These are phyloP conservation scores for Calonectria pseudoreteaudii DNA, from an alignment of 2,329 filamentous ascomycete species.

Conservation along the genomic window DNA sequence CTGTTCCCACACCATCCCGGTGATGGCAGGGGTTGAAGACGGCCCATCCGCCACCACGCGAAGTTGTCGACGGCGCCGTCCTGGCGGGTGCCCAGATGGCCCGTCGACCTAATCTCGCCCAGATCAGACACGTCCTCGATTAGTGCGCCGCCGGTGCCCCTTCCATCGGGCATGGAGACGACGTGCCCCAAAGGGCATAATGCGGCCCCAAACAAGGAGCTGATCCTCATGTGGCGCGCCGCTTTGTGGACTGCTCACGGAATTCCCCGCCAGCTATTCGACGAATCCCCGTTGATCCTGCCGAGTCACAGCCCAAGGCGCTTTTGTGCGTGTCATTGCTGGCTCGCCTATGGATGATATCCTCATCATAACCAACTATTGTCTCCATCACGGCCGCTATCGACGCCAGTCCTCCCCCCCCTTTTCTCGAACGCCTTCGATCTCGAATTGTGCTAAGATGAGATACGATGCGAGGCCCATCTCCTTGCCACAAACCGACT, in stretches of 20 bases:
- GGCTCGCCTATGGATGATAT: conserved; percentile 4
- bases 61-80: conserved; percentile 39
- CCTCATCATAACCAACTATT: conserved; percentile 3
- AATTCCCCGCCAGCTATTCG: conserved; percentile 12
- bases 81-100: conserved; percentile 42
- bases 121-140: conserved; percentile 44
- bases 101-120: conserved; percentile 43
- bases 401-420: not conserved
- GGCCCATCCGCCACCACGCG: conserved; percentile 41
- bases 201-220: conserved; percentile 6
- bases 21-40: conserved; percentile 33
- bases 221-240: conserved; percentile 12
- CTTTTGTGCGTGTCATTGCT: conserved; percentile 2
- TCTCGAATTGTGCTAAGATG: conserved; percentile 24
- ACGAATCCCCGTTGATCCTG: not conserved
- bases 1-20: conserved; percentile 26
- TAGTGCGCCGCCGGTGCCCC: conserved; percentile 37
- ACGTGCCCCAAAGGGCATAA: conserved; percentile 17
- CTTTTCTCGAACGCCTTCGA: conserved; percentile 17
- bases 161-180: conserved; percentile 25
- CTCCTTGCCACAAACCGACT: conserved; percentile 7
- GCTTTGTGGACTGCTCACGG: conserved; percentile 11
- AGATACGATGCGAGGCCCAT: conserved; percentile 25
- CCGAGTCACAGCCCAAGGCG: not conserved
- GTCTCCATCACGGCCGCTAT: not conserved